These are phyloP conservation scores for Cryptococcus deneoformans DNA, from an alignment of 1,284 basidiomycete species.

Conservation along the genomic window DNA sequence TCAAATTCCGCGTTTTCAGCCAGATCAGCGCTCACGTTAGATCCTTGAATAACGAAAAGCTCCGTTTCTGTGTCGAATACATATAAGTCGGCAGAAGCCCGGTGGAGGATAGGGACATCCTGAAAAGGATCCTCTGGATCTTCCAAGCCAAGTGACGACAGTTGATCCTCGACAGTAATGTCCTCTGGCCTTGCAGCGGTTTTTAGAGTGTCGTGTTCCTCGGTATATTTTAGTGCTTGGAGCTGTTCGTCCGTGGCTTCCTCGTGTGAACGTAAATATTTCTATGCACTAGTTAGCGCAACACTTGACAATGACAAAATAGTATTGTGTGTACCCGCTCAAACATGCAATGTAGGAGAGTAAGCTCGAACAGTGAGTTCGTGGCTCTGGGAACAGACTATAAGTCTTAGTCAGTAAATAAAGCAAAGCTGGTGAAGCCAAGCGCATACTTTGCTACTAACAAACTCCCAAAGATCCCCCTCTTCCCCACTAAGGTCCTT, in stretches of 20 bases:
- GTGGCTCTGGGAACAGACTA: constrained; percentile 70
- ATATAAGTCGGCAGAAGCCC: constrained; percentile 55
- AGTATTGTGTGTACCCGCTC: constrained; percentile 54
- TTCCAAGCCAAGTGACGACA: constrained; percentile 8
- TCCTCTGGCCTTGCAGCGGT: neutral
- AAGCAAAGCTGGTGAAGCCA: neutral
- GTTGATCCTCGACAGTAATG: neutral
- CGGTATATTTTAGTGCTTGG: constrained; percentile 63
- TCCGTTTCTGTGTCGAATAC: constrained; percentile 70
- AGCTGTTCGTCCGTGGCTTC: constrained; percentile 64
- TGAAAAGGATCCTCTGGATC: constrained; percentile 42
- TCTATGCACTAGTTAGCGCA: constrained; percentile 50
- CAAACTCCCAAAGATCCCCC: constrained; percentile 51
- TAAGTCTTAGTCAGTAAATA: constrained; percentile 60
- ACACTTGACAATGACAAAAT: constrained; percentile 22
- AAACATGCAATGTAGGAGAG: constrained; percentile 91
- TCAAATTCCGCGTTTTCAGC: constrained; percentile 57
- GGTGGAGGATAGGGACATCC: constrained; percentile 44
- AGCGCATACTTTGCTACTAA: constrained; percentile 41
- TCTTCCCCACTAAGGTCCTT: constrained; percentile 64
- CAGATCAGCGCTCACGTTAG: constrained; percentile 65
- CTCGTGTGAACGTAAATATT: constrained; percentile 71
- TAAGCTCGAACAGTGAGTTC: constrained; percentile 83
- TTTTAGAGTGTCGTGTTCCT: neutral
- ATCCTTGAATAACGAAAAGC: constrained; percentile 69